These are phyloP conservation scores for Coniochaeta sp. DNA, from an alignment of 2,329 filamentous ascomycete species.

Conservation along the genomic window DNA sequence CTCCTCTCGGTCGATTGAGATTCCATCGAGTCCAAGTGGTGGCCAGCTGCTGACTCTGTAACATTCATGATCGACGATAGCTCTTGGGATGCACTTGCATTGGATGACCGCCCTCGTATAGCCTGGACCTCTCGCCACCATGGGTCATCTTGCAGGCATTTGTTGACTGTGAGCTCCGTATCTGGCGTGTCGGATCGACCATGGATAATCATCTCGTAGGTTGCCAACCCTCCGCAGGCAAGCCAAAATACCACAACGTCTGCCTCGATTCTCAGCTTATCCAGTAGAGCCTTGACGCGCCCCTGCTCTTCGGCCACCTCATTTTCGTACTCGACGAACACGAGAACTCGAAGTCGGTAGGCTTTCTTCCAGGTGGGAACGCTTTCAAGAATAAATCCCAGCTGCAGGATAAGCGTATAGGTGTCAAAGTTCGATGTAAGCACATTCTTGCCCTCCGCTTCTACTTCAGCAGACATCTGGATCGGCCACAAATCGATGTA, in stretches of 20 bases:
- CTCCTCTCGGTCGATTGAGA: conserved; percentile 19
- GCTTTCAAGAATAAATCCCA: conserved; percentile 77
- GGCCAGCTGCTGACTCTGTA: conserved; percentile 34
- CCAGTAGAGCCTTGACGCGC: conserved; percentile 65
- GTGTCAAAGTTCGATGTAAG: conserved; percentile 79
- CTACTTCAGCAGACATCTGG: conserved; percentile 83
- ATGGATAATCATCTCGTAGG: conserved; percentile 74
- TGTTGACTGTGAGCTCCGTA: conserved; percentile 53
- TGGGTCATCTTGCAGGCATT: conserved; percentile 60
- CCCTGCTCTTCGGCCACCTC: conserved; percentile 74
- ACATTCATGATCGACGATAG: conserved; percentile 34
- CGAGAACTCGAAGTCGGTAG: conserved; percentile 68
- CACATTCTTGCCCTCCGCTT: conserved; percentile 57
- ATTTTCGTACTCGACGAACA: conserved; percentile 83
- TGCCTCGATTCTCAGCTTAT: conserved; percentile 76
- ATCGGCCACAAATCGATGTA: conserved; percentile 89
- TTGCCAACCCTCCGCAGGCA: conserved; percentile 62
- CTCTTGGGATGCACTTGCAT: conserved; percentile 32
- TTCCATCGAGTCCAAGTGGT: conserved; percentile 22
- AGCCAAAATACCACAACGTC: conserved; percentile 77
- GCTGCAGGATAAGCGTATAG: conserved; percentile 74
- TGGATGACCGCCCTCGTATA: conserved; percentile 29
- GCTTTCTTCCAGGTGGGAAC: conserved; percentile 72
- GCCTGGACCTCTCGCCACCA: conserved; percentile 77
- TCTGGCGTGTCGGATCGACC: conserved; percentile 51